phyloP scores from a whole-genome alignment of 805 yeast species.

The Pichia heedii region DNA sequence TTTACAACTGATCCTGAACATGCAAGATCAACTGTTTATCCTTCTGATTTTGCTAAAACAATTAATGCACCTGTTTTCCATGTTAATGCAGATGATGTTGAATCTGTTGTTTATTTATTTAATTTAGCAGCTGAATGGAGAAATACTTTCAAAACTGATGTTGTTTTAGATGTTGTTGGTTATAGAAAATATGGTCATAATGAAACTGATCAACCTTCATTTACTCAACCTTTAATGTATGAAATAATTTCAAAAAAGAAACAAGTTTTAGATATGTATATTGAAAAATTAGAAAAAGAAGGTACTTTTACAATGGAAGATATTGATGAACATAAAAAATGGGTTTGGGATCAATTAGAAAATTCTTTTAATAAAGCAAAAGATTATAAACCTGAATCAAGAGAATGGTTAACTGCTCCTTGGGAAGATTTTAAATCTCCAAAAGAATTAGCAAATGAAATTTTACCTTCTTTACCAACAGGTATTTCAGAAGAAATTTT shows the following conservation, averaged over 20 bases:
- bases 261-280: slow-evolving; percentile 80
- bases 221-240: slow-evolving; percentile 98
- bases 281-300: slow-evolving; percentile 69
- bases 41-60: slow-evolving; percentile 94
- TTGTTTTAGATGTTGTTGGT: slow-evolving; percentile 93
- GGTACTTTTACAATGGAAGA: slow-evolving; percentile 86
- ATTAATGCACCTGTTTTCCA: slow-evolving; percentile 99
- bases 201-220: slow-evolving; percentile 98
- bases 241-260: slow-evolving; percentile 80
- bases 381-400: slow-evolving; percentile 80
- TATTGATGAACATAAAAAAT: slow-evolving; percentile 89
- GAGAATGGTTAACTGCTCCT: slow-evolving; percentile 98
- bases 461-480: slow-evolving; percentile 94
- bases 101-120: slow-evolving; percentile 83
- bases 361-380: slow-evolving; percentile 82
- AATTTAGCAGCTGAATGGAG: slow-evolving; percentile 99
- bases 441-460: slow-evolving; percentile 90
- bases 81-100: slow-evolving; percentile 97
- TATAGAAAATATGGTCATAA: slow-evolving; percentile 99
- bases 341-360: slow-evolving; percentile 96
- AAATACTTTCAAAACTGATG: slow-evolving; percentile 93
- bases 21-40: slow-evolving; percentile 96
- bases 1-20: slow-evolving; percentile 98
- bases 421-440: slow-evolving; percentile 99
- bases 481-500: slow-evolving; percentile 65